Conservation (phyloP, 768 basidiomycete species). For the Hygrocybe coccinea region DNA sequence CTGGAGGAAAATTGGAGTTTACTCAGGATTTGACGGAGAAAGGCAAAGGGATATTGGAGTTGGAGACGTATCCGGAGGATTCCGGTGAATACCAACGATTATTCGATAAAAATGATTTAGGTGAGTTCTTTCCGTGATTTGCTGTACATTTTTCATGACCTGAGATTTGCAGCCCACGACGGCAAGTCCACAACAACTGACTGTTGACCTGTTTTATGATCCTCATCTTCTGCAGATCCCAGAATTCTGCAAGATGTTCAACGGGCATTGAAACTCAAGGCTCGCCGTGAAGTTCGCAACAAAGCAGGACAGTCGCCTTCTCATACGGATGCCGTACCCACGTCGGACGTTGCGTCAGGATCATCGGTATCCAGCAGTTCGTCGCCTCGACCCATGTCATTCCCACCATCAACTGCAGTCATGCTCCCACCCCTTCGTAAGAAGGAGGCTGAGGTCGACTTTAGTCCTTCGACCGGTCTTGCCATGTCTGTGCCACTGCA, state of each 20-base stretch:
- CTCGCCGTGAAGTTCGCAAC: constrained; percentile 65
- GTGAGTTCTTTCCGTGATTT: constrained; percentile 40
- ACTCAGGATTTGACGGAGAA: background rate
- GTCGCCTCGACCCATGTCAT: constrained; percentile 24
- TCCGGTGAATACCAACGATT: constrained; percentile 33
- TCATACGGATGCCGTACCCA: constrained; percentile 17
- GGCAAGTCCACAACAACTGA: constrained; percentile 39
- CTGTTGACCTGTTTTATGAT: background rate
- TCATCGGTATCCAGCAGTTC: constrained; percentile 11
- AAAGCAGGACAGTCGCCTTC: constrained; percentile 24
- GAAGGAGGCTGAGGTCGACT: constrained; percentile 54
- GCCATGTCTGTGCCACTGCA: constrained; percentile 38
- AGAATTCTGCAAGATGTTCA: constrained; percentile 76
- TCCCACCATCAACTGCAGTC: constrained; percentile 25
- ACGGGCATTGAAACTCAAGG: constrained; percentile 66
- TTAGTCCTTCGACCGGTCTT: constrained; percentile 57
- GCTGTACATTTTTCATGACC: background rate
- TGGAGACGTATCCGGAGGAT: background rate
- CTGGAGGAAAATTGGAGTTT: background rate
- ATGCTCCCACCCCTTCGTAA: constrained; percentile 25
- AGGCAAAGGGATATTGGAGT: background rate
- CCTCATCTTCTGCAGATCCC: constrained; percentile 49
- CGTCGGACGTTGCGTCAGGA: constrained; percentile 13
- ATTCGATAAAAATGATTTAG: constrained; percentile 74
- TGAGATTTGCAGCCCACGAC: constrained; percentile 55